Base-by-base conservation (phyloP, 108 stramenopile species). In the Cyclotella choctawhatcheeana region DNA sequence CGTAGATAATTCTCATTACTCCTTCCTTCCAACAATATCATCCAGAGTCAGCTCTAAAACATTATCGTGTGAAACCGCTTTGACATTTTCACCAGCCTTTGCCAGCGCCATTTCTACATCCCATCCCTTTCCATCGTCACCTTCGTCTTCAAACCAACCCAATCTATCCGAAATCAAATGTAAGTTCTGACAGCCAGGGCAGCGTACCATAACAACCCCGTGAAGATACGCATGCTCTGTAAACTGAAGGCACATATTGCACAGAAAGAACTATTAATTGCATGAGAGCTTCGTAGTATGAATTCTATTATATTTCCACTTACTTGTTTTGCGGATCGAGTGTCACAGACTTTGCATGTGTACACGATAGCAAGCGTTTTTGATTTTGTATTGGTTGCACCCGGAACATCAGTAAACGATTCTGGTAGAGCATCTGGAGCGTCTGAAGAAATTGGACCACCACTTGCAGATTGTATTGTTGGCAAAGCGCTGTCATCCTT, bases 91-190 rank as follows among this genome's bases (percentile, higher is more conserved):
- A 43, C 90, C 88, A 55, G 83, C 55, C 60, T 74, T 76, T 17
- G 70, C 54, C 59, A 90, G 64, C n/a, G 72, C 64, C 33, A 58
- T 88, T 67, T 93, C 84, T n/a, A 94, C 80, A 72, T 91, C 89
- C 87, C 87, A 95, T 12, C 71, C 76, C 22, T 74, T 71, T 3
- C 69, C 83, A 24, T 84, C 76, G 13, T 77, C 83, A 10, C 70
- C 75, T 25, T 51, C 69, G 29, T 78, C 81, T 50, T 89, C 87
- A 65, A 91, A 91, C 59, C 59, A 84, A 20, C 93, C 98, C 27
- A 99, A 74, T 27, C 93, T 70, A 77, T 99, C 99, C 0, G 99
- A 98, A 67, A 99, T 97, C 47, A 99, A 81, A 84, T 99, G 99
- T 22, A 87, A 55, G 68, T 96, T 97, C 52, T 91, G 43, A 75